Evolutionary conservation across 345 rosid species (phyloP).

Genomic region (Trapa bicornis): DNA sequence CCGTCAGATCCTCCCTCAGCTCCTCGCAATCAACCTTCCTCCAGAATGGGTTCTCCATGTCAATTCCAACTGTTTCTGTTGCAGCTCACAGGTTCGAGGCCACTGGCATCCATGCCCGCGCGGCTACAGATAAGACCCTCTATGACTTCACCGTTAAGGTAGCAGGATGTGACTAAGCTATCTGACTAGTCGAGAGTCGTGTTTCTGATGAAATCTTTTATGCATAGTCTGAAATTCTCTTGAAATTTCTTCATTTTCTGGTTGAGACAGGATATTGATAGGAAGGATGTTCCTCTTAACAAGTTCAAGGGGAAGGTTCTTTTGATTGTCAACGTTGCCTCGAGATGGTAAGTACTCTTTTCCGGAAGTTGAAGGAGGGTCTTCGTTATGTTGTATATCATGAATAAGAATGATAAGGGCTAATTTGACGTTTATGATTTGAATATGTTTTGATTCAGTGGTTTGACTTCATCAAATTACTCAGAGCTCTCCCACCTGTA

Average conservation of each 20-base stretch:
- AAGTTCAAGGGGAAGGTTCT: slow-evolving; percentile 76
- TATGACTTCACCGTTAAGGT: slow-evolving; percentile 80
- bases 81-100: slow-evolving; percentile 24
- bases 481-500: slow-evolving; percentile 70
- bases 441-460: slow-evolving; percentile 37
- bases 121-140: slow-evolving; percentile 59
- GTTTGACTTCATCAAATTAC: slow-evolving; percentile 78
- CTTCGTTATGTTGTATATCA: not conserved
- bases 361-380: not conserved
- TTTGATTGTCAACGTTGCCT: slow-evolving; percentile 90
- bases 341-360: slow-evolving; percentile 47
- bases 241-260: not conserved
- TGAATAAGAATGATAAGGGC: not conserved
- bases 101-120: slow-evolving; percentile 45
- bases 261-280: slow-evolving; percentile 66
- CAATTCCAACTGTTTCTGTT: slow-evolving; percentile 20
- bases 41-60: slow-evolving; percentile 33
- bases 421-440: slow-evolving; percentile 15
- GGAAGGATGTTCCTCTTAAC: slow-evolving; percentile 62
- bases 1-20: slow-evolving; percentile 33
- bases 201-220: not conserved
- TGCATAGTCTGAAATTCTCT: not conserved
- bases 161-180: not conserved
- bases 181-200: not conserved
- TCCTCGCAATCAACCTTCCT: slow-evolving; percentile 35